These are phyloP conservation scores for Aspergillus baeticus DNA, from an alignment of 495 filamentous ascomycete species.

Conservation along the genomic window DNA sequence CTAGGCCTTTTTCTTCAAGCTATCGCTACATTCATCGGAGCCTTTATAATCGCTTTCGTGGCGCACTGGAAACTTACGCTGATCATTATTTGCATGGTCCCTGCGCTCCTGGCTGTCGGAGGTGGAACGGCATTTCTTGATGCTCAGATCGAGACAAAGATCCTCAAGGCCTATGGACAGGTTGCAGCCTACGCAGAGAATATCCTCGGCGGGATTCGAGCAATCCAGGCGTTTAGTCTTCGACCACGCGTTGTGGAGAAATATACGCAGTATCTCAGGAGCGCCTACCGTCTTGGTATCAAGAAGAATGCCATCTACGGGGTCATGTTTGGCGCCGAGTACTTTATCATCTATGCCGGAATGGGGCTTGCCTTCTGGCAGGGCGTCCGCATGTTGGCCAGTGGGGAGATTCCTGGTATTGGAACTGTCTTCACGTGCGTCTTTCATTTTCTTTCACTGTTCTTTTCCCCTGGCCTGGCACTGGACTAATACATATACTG, in stretches of 20 bases:
- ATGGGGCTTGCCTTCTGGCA: constrained; percentile 95
- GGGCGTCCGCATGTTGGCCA: constrained; percentile 74
- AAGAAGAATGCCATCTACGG: constrained; percentile 68
- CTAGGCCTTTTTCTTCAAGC: constrained; percentile 72
- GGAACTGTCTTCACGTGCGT: constrained; percentile 53
- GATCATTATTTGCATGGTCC: constrained; percentile 74
- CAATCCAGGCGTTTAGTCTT: constrained; percentile 85
- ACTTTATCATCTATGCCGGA: constrained; percentile 78
- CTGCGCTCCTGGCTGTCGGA: constrained; percentile 75
- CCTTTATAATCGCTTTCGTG: constrained; percentile 82
- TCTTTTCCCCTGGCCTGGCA: constrained; percentile 60
- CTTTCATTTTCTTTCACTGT: no score
- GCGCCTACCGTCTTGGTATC: constrained; percentile 74
- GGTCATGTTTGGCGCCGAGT: constrained; percentile 77
- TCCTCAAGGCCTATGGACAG: constrained; percentile 73
- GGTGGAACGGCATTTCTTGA: constrained; percentile 63
- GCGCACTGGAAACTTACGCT: constrained; percentile 82
- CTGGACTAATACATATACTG: constrained; percentile 92
- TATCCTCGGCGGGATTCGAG: constrained; percentile 87
- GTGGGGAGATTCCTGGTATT: constrained; percentile 52
- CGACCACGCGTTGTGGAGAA: constrained; percentile 81
- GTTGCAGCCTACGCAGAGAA: constrained; percentile 91
- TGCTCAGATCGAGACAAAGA: constrained; percentile 71
- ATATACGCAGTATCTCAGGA: constrained; percentile 70
- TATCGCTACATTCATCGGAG: constrained; percentile 75